A percentile compares a stretch with the other conserved stretches of the same genome.
phyloP scores from a whole-genome alignment of 495 filamentous ascomycete species.

The Oidiodendron maius region DNA sequence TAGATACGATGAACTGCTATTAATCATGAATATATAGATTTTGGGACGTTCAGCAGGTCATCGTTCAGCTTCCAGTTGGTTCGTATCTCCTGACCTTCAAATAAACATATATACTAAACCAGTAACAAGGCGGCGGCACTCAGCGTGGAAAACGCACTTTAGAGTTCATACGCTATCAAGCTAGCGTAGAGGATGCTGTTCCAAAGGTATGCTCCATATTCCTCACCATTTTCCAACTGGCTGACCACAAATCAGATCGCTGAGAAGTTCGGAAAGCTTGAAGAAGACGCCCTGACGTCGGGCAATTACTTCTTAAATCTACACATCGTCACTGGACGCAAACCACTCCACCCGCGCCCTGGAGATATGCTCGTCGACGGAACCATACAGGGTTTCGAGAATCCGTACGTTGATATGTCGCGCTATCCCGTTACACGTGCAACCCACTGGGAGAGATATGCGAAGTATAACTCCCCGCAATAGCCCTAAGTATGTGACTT shows the following conservation, averaged over 20 bases:
- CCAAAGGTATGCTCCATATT: slow-evolving; percentile 13
- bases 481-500: too few species aligned
- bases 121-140: slow-evolving; percentile 3
- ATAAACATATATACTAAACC: background rate
- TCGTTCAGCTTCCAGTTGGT: slow-evolving; percentile 17
- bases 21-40: slow-evolving; percentile 9
- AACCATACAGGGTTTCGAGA: slow-evolving; percentile 13
- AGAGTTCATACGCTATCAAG: slow-evolving; percentile 17
- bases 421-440: too few species aligned
- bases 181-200: slow-evolving; percentile 17
- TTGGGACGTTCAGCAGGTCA: slow-evolving; percentile 22
- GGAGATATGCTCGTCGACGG: slow-evolving; percentile 22
- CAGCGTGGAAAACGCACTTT: slow-evolving; percentile 11
- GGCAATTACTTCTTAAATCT: slow-evolving; percentile 20
- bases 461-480: too few species aligned
- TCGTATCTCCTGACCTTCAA: background rate
- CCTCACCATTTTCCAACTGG: background rate
- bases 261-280: too few species aligned
- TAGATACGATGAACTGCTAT: background rate
- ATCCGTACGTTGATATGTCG: too few species aligned
- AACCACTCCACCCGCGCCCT: slow-evolving; percentile 14
- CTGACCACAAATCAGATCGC: too few species aligned
- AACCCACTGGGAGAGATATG: too few species aligned
- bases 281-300: slow-evolving; percentile 9
- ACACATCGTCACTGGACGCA: slow-evolving; percentile 22